Percentiles rank a stretch among this genome's conserved stretches.
These are phyloP conservation scores for Chytriomyces sp. DNA, from an alignment of 192 early-diverging fungal genomes.

Conservation along the genomic window DNA sequence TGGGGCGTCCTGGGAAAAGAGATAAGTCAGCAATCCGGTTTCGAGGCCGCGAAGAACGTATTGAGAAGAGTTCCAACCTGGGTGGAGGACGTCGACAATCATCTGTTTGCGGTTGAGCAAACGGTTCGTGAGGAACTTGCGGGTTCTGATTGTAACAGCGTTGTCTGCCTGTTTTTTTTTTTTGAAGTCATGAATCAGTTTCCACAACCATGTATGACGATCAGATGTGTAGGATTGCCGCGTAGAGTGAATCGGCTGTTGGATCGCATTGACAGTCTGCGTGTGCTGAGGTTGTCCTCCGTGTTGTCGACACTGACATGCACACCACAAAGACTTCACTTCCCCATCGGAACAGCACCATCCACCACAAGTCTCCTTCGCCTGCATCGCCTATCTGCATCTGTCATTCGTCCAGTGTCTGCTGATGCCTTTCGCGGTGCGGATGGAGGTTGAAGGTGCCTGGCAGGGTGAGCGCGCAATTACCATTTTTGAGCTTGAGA, in stretches of 20 bases:
- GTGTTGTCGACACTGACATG: slow-evolving; percentile 29
- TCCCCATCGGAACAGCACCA: background rate
- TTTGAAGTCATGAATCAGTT: background rate
- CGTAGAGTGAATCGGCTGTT: no score
- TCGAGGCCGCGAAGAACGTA: background rate
- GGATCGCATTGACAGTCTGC: no score
- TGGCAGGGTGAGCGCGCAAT: no score
- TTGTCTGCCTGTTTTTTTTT: slow-evolving; percentile 40
- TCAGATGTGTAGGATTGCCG: no score
- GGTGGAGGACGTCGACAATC: slow-evolving; percentile 96
- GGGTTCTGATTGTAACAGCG: slow-evolving; percentile 91
- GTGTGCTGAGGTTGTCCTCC: background rate
- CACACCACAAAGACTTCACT: slow-evolving; percentile 27
- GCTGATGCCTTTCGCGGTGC: no score
- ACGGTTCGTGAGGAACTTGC: slow-evolving; percentile 99
- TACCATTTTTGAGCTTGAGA: no score
- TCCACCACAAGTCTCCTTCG: no score
- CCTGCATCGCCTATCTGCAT: no score
- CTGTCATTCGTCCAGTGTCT: no score
- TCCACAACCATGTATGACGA: no score
- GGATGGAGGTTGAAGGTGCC: no score
- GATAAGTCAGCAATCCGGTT: background rate
- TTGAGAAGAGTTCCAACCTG: slow-evolving; percentile 45
- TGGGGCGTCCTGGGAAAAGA: slow-evolving; percentile 63
- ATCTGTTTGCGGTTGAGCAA: slow-evolving; percentile 97